Percentiles rank a stretch among this genome's conserved stretches.
Conservation (phyloP, 768 basidiomycete species). For the Trametopsis cervina region DNA sequence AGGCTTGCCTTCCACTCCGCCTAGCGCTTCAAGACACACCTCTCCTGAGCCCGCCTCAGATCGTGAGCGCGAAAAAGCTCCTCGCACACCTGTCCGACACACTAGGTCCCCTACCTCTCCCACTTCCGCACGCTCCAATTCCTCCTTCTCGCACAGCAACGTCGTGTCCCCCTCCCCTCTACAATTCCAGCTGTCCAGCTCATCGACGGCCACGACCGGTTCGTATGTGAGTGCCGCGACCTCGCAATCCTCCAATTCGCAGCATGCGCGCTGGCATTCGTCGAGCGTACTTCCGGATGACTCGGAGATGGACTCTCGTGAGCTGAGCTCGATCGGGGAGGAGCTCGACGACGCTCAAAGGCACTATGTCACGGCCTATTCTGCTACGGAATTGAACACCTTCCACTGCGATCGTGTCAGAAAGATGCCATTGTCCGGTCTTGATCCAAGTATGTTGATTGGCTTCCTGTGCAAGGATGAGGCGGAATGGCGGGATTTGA, state of each 20-base stretch:
- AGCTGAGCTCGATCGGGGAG: constrained; percentile 27
- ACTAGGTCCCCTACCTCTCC: constrained; percentile 22
- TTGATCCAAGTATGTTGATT: constrained; percentile 97
- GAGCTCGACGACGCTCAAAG: constrained; percentile 42
- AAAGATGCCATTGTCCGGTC: constrained; percentile 85
- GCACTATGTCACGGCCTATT: constrained; percentile 72
- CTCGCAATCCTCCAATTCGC: constrained; percentile 11
- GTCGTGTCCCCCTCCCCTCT: constrained; percentile 59
- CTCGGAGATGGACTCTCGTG: constrained; percentile 30
- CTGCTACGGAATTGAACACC: constrained; percentile 64
- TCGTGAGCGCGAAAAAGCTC: constrained; percentile 16
- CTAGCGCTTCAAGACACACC: constrained; percentile 15
- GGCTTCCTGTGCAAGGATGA: constrained; percentile 85
- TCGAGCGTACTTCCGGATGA: constrained; percentile 19
- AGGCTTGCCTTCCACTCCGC: constrained; percentile 4
- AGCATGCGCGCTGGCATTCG: constrained; percentile 26
- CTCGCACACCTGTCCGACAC: constrained; percentile 18
- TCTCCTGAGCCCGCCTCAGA: constrained; percentile 18
- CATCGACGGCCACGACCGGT: constrained; percentile 20
- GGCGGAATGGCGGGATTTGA: constrained; percentile 80
- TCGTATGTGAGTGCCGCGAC: constrained; percentile 15
- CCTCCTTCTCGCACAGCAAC: constrained; percentile 47
- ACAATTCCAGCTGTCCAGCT: constrained; percentile 52
- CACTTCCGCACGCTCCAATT: constrained; percentile 21
- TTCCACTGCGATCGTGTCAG: constrained; percentile 96